A percentile compares a stretch with the other conserved stretches of the same genome.
phyloP scores from a whole-genome alignment of 2,329 filamentous ascomycete genomes.

The Hypoxylon sp. region DNA sequence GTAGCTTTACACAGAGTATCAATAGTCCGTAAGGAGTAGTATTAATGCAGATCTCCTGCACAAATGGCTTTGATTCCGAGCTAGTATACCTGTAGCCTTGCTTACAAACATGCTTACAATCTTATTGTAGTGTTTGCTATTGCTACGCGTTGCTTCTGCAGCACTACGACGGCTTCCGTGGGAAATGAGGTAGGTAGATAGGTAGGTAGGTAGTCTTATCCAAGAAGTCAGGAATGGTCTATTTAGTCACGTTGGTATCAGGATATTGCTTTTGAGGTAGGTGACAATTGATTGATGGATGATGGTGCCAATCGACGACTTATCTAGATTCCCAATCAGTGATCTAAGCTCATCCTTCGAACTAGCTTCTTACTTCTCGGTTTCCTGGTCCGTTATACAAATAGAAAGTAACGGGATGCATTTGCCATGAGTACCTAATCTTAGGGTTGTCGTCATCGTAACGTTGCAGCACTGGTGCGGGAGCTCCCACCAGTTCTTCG shows the following conservation, averaged over 20 bases:
- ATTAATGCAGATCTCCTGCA: conserved; percentile 13
- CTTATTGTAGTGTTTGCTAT: not conserved
- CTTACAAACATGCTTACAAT: conserved; percentile 6
- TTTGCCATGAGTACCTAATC: conserved; percentile 13
- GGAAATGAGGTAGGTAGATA: not conserved
- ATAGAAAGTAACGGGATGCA: conserved; percentile 23
- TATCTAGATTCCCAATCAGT: conserved; percentile 16
- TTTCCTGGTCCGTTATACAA: conserved; percentile 14
- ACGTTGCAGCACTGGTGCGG: conserved; percentile 42
- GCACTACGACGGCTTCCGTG: not conserved
- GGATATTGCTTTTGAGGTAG: conserved; percentile 27
- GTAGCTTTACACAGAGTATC: not conserved
- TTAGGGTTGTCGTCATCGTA: conserved; percentile 34
- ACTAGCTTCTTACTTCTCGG: conserved; percentile 13
- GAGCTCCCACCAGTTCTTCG: conserved; percentile 19
- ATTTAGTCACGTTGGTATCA: conserved; percentile 1
- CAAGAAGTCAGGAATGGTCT: not conserved
- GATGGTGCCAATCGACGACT: not conserved
- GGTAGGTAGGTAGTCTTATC: not conserved
- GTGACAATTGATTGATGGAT: conserved; percentile 19
- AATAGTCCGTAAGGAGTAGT: conserved; percentile 3
- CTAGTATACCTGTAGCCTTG: not conserved
- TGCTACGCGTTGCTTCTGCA: conserved; percentile 1
- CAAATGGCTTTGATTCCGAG: conserved; percentile 1
- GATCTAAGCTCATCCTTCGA: conserved; percentile 6